Percentiles rank a stretch among this genome's conserved stretches.
Evolutionary conservation across 2,329 filamentous ascomycete species (phyloP).

Genomic region (Alternaria hordeiaustralica): DNA sequence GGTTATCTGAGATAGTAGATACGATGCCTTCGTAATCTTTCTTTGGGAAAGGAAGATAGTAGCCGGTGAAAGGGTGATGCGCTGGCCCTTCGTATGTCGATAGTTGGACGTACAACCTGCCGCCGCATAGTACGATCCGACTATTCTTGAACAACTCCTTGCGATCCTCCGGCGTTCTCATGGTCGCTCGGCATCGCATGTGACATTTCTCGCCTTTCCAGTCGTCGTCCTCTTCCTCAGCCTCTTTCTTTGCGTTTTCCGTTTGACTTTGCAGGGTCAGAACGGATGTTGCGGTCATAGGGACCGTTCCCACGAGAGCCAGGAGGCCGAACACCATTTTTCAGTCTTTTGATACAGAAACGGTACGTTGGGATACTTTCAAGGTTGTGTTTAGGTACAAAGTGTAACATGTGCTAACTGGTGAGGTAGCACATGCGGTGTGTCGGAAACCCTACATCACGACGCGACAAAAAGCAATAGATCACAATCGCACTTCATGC

Average conservation of each 20-base stretch:
- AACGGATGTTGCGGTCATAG: slow-evolving; percentile 28
- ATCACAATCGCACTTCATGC: background rate
- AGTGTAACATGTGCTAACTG: background rate
- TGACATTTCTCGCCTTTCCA: slow-evolving; percentile 32
- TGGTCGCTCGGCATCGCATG: slow-evolving; percentile 24
- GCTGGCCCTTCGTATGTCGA: slow-evolving; percentile 21
- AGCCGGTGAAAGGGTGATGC: slow-evolving; percentile 55
- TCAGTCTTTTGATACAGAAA: background rate
- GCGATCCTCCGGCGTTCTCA: slow-evolving; percentile 22
- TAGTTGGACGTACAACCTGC: slow-evolving; percentile 28
- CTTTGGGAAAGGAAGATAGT: slow-evolving; percentile 57
- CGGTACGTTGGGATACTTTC: background rate
- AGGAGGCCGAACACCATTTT: slow-evolving; percentile 23
- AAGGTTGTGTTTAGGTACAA: background rate
- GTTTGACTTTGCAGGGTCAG: slow-evolving; percentile 27
- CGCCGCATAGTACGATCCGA: slow-evolving; percentile 22
- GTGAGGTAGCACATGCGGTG: background rate
- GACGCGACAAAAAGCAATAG: background rate
- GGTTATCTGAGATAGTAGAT: slow-evolving; percentile 56
- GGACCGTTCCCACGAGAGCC: slow-evolving; percentile 22
- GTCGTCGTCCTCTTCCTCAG: slow-evolving; percentile 13
- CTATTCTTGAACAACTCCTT: slow-evolving; percentile 24
- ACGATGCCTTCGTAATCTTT: slow-evolving; percentile 54
- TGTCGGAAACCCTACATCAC: background rate
- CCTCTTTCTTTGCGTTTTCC: slow-evolving; percentile 21